Conservation (phyloP, 192 early-diverging fungal genomes). For the Allomyces macrogynus region DNA sequence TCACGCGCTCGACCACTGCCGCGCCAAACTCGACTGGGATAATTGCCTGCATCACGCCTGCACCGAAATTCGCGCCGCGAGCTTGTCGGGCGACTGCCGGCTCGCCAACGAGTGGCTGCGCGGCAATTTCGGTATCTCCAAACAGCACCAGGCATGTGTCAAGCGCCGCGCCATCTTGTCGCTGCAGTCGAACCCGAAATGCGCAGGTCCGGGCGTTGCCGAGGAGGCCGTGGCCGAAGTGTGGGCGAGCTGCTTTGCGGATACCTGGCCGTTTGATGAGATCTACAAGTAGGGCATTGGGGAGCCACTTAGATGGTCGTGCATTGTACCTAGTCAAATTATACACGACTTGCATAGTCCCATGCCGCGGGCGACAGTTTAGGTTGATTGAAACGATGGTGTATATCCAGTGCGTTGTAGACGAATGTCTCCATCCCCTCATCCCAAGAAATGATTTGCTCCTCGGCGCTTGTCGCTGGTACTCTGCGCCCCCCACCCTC, state of each 20-base stretch:
- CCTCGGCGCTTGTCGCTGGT: too few relatives aligned
- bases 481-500: too few relatives aligned
- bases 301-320: too few relatives aligned
- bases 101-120: slow-evolving; percentile 47
- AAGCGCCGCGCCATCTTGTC: slow-evolving; percentile 70
- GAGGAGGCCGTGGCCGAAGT: slow-evolving; percentile 72
- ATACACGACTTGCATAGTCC: too few relatives aligned
- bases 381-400: too few relatives aligned
- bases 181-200: slow-evolving; percentile 50
- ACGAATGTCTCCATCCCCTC: too few relatives aligned
- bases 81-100: slow-evolving; percentile 55
- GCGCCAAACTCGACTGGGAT: slow-evolving; percentile 49
- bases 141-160: slow-evolving; percentile 71
- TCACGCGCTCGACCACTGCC: slow-evolving; percentile 59
- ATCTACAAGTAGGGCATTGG: slow-evolving; percentile 33
- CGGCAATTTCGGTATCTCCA: slow-evolving; percentile 42
- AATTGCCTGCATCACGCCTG: slow-evolving; percentile 63
- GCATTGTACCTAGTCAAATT: too few relatives aligned
- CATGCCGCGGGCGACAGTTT: too few relatives aligned
- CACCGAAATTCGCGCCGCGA: slow-evolving; percentile 60
- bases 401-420: too few relatives aligned
- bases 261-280: slow-evolving; percentile 92
- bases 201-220: slow-evolving; percentile 48
- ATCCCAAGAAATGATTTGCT: too few relatives aligned
- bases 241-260: slow-evolving; percentile 74